Conservation (phyloP, 805 yeast species). For the Myxozyma kluyveri region DNA sequence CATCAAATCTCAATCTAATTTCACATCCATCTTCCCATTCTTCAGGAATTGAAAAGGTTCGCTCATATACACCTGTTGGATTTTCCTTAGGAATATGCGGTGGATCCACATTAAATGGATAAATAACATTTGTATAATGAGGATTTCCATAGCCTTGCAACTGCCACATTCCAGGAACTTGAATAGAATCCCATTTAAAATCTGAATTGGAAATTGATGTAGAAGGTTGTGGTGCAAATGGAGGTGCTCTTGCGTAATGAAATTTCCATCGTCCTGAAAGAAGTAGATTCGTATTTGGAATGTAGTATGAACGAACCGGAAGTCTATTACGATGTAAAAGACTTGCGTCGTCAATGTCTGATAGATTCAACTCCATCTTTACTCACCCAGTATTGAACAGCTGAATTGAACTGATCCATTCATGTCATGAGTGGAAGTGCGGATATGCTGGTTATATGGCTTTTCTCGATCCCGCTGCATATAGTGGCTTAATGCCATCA, state of each 20-base stretch:
- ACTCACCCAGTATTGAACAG: no score
- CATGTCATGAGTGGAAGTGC: no score
- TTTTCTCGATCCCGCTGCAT: no score
- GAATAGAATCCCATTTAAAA: slow-evolving; percentile 24
- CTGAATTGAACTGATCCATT: no score
- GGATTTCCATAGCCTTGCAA: slow-evolving; percentile 41
- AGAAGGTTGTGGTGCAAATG: slow-evolving; percentile 6
- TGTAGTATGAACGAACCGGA: slow-evolving; percentile 20
- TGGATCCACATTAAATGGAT: slow-evolving; percentile 40
- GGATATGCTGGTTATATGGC: no score
- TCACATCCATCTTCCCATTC: slow-evolving; percentile 27
- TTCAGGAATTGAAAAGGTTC: slow-evolving; percentile 32
- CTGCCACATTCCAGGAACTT: slow-evolving; percentile 43
- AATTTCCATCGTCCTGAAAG: slow-evolving; percentile 37
- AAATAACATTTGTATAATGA: slow-evolving; percentile 39
- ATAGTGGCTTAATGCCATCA: no score
- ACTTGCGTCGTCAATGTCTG: slow-evolving; percentile 20
- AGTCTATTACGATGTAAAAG: slow-evolving; percentile 21
- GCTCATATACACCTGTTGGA: slow-evolving; percentile 40
- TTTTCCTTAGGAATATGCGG: slow-evolving; percentile 39
- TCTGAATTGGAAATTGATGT: slow-evolving; percentile 2
- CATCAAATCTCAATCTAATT: slow-evolving; percentile 39
- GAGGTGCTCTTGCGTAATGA: slow-evolving; percentile 24
- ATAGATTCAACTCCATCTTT: no score
- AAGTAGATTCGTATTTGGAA: slow-evolving; percentile 10